Evolutionary conservation across 2,329 filamentous ascomycete species (phyloP).

Genomic region (Akanthomyces dipterigenus): DNA sequence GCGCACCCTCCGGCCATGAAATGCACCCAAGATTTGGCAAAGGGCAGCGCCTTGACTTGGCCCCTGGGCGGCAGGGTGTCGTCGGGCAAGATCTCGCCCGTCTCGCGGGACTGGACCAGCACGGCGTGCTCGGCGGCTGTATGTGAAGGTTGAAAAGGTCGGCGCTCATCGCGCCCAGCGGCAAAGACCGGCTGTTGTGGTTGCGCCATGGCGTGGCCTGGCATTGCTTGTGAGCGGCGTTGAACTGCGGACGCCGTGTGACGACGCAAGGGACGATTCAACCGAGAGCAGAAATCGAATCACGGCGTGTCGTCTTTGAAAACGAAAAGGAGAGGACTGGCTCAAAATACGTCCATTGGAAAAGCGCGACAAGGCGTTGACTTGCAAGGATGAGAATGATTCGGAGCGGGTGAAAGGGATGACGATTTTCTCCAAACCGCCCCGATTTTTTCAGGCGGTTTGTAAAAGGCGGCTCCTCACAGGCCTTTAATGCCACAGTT

Average conservation of each 20-base stretch:
- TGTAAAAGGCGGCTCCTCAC: not conserved
- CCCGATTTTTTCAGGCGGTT: slow-evolving; percentile 5
- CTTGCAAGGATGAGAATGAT: not conserved
- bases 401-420: not conserved
- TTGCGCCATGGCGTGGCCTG: slow-evolving; percentile 25
- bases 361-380: not conserved
- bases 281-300: not conserved
- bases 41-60: slow-evolving; percentile 38
- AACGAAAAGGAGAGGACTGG: no score
- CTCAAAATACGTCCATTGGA: not conserved
- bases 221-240: not conserved
- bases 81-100: slow-evolving; percentile 47
- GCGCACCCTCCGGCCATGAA: slow-evolving; percentile 83
- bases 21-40: slow-evolving; percentile 82
- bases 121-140: slow-evolving; percentile 29
- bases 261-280: not conserved
- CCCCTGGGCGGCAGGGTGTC: slow-evolving; percentile 25
- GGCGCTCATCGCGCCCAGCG: slow-evolving; percentile 24
- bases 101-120: slow-evolving; percentile 54
- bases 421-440: not conserved
- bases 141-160: slow-evolving; percentile 24
- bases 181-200: slow-evolving; percentile 24
- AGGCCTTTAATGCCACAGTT: not conserved
- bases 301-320: not conserved
- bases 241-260: not conserved